phyloP scores from a whole-genome alignment of 441 rosid genomes.

The Arabidopsis hybrid region DNA sequence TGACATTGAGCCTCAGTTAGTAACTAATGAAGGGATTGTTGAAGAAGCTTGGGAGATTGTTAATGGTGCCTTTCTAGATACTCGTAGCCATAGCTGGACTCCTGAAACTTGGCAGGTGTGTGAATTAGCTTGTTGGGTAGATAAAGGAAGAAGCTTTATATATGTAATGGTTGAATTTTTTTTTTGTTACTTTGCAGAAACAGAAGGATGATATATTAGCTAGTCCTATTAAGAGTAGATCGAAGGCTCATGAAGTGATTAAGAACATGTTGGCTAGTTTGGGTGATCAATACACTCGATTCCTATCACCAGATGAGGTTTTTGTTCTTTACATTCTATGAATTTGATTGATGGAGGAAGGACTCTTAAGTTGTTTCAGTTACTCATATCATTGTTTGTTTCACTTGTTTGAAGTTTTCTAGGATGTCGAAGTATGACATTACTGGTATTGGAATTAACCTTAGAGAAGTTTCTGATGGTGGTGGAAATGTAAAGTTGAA shows the following conservation, averaged over 20 bases:
- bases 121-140: conserved; percentile 10
- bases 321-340: conserved; percentile 15
- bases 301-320: conserved; percentile 90
- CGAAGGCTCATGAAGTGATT: conserved; percentile 83
- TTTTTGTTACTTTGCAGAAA: conserved; percentile 51
- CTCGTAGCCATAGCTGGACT: conserved; percentile 67
- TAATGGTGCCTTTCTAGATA: conserved; percentile 69
- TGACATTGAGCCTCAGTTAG: conserved; percentile 50
- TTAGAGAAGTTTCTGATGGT: conserved; percentile 81
- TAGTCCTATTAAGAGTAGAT: conserved; percentile 65
- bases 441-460: conserved; percentile 90
- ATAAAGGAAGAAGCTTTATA: conserved; percentile 16
- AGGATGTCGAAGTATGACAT: conserved; percentile 97
- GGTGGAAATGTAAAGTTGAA: conserved; percentile 70
- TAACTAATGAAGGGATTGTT: conserved; percentile 69
- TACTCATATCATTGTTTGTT: conserved; percentile 40
- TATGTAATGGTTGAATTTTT: conserved; percentile 4
- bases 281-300: conserved; percentile 93
- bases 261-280: conserved; percentile 77
- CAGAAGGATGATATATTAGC: conserved; percentile 68
- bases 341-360: conserved; percentile 1
- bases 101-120: conserved; percentile 75
- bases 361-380: neutral
- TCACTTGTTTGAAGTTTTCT: conserved; percentile 69
- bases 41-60: conserved; percentile 97